Base-by-base conservation (phyloP, 495 filamentous ascomycete species). In the Penicillium verhagenii region DNA sequence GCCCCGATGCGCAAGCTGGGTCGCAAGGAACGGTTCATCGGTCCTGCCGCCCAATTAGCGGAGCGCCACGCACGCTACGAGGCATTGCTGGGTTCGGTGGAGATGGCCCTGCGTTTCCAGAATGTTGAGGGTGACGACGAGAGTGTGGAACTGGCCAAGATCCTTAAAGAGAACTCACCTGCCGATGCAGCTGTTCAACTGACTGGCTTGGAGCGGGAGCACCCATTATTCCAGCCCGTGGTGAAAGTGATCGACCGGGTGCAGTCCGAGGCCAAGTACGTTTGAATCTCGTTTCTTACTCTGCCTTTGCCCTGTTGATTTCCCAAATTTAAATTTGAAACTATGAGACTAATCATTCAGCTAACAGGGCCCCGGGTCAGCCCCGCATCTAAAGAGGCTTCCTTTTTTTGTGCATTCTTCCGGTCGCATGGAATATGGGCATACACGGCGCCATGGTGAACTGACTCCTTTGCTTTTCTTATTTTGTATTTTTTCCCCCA, bases 1-100 rank as follows among this genome's bases (percentile, higher is more conserved):
- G 94, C 93, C 37, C 94, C 94, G 9, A 74, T 97, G 52, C 85
- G 94, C 69, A 98, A 98, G 80, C 80, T 97, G 13, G 85, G 85
- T 52, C 88, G 91, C 66, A 90, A 91, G 71, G 94, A 98, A 72
- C 90, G 94, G 31, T 95, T 98, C 78, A 88, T 98, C 69, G 92
- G 90, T 56, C 94, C 94, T 20, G 92, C 92, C 13, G 81, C 89
- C 14, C 84, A 92, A 63, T 79, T 96, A 23, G 90, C 89, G 21
- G 90, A 96, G 77, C 73, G 79, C 26, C 89, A 87, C 43, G 77
- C 86, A 68, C 82, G 86, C 63, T 84, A 80, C 58, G 73, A 81
- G n/a, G 82, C 80, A 4, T 73, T 96, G 23, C 65, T 96, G 48
- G 87, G 82, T 43, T 87, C 87, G 37, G 77, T 90, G 47, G 91